A percentile compares a stretch with the other conserved stretches of the same genome.
Conservation (phyloP, 176 grass and related monocot genomes). For the Melocanna baccifera region DNA sequence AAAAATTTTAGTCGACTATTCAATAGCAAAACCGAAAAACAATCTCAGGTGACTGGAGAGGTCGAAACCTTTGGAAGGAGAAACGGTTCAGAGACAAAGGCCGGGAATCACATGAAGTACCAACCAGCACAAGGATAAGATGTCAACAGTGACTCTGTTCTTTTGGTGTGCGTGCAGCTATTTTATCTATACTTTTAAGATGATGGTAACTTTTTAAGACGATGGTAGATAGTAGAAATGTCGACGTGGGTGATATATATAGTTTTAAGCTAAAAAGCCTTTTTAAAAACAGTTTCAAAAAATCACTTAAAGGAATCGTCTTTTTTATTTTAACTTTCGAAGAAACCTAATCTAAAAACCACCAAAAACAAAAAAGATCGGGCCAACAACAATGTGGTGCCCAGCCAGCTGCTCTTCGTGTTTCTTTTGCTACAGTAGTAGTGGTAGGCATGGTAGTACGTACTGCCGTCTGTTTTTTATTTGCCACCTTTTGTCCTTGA, state of each 20-base stretch:
- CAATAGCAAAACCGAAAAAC: constrained; percentile 5
- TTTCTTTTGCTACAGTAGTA: background rate
- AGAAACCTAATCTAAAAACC: too few relatives aligned
- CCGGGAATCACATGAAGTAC: background rate
- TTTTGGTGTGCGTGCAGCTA: too few relatives aligned
- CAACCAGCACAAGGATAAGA: background rate
- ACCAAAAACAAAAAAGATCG: too few relatives aligned
- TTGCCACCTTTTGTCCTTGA: background rate
- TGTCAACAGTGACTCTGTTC: background rate
- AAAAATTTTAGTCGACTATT: too few relatives aligned
- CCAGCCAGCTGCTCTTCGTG: background rate
- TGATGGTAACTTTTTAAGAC: too few relatives aligned
- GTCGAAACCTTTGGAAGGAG: background rate
- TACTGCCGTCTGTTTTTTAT: background rate
- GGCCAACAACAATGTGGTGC: background rate
- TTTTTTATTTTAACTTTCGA: too few relatives aligned
- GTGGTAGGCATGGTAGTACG: background rate
- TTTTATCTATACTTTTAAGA: too few relatives aligned
- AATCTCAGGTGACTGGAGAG: constrained; percentile 2
- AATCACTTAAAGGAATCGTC: too few relatives aligned
- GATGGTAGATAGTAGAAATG: too few relatives aligned
- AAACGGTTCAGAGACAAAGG: background rate
- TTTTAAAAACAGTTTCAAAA: too few relatives aligned
- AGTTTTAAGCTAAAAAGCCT: too few relatives aligned
- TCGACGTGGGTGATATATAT: accelerated